A percentile compares a stretch with the other conserved stretches of the same genome.
phyloP scores from a whole-genome alignment of 2,329 filamentous ascomycete genomes.

The Neonectria hederae region DNA sequence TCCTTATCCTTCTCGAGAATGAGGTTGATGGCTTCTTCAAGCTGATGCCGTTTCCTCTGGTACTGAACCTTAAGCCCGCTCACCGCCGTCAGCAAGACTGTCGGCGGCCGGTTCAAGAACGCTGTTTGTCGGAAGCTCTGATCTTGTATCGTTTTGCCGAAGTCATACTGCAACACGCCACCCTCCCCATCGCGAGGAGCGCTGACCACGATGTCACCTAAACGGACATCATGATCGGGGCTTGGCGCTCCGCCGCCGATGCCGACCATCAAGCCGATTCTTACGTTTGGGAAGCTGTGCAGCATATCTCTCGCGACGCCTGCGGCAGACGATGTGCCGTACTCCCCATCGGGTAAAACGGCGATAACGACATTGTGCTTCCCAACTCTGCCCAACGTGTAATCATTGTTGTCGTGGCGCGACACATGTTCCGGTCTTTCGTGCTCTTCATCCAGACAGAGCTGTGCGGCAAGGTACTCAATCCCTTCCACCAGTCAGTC shows the following conservation, averaged over 20 bases:
- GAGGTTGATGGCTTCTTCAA: background rate
- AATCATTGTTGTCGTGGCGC: background rate
- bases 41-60: constrained; percentile 13
- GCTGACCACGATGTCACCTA: background rate
- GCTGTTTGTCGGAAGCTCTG: background rate
- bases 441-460: background rate
- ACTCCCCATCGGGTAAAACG: background rate
- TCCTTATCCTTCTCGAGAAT: background rate
- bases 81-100: constrained; percentile 2
- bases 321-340: background rate
- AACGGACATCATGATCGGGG: background rate
- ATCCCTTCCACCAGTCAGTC: no score
- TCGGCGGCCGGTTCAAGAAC: background rate
- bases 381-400: background rate
- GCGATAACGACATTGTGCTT: constrained; percentile 1
- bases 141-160: background rate
- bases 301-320: background rate
- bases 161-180: background rate
- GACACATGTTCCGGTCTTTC: background rate
- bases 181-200: background rate
- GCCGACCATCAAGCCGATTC: background rate
- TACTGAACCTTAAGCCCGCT: constrained; percentile 9
- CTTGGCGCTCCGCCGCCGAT: background rate
- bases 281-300: background rate
- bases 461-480: background rate